Conservation (phyloP, 2,329 filamentous ascomycete genomes). For the Talaromyces sp. region DNA sequence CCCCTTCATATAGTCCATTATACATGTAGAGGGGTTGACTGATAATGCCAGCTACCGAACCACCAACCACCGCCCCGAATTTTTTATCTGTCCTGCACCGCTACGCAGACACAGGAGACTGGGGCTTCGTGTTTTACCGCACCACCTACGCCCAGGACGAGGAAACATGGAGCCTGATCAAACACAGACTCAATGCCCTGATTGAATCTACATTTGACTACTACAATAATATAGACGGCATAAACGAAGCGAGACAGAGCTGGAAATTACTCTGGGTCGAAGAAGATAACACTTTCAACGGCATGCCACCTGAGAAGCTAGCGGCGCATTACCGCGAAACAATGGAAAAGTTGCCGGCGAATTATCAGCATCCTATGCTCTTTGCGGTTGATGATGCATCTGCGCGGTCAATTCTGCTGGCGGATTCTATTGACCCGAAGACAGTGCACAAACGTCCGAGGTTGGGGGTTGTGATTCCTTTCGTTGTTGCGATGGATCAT, state of each 20-base stretch:
- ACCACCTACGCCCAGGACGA: slow-evolving; percentile 6
- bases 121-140: slow-evolving; percentile 12
- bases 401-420: slow-evolving; percentile 1
- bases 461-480: slow-evolving; percentile 10
- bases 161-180: slow-evolving; percentile 5
- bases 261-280: slow-evolving; percentile 15
- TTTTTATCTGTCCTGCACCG: slow-evolving; percentile 3
- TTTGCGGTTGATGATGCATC: slow-evolving; percentile 9
- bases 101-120: neutral
- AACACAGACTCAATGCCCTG: neutral
- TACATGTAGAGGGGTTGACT: neutral
- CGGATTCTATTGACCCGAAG: neutral
- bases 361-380: slow-evolving; percentile 10
- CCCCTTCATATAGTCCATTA: neutral
- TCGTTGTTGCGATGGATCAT: slow-evolving; percentile 10
- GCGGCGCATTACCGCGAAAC: slow-evolving; percentile 3
- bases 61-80: neutral
- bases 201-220: slow-evolving; percentile 14
- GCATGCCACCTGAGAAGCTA: neutral
- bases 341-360: neutral
- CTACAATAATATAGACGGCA: slow-evolving; percentile 8
- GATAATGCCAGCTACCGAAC: neutral
- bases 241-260: slow-evolving; percentile 5
- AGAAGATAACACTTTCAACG: neutral
- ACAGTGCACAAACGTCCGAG: slow-evolving; percentile 5